Conservation (phyloP, 169 alveolate genomes). For the Cryptosporidium canis region DNA sequence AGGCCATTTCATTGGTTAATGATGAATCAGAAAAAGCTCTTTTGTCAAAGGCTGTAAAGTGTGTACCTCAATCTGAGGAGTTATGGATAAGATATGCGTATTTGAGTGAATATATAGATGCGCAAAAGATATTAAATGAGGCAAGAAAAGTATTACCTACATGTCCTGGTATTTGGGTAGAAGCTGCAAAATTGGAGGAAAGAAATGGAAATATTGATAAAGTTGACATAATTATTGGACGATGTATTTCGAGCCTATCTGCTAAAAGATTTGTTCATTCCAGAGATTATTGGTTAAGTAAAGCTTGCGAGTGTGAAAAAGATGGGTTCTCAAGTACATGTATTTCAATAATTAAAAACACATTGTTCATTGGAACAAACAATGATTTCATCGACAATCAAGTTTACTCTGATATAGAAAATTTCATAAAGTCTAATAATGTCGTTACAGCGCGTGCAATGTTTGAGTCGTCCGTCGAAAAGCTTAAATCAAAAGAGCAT, state of each 20-base stretch:
- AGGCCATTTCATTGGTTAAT: conserved; percentile 93
- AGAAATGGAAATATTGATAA: conserved; percentile 85
- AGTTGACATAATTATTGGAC: conserved; percentile 83
- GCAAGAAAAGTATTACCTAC: conserved; percentile 97
- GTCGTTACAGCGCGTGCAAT: conserved; percentile 89
- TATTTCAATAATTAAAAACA: conserved; percentile 86
- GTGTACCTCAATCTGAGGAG: conserved; percentile 96
- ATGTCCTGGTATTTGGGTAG: conserved; percentile 93
- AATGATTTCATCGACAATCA: conserved; percentile 79
- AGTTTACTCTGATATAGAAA: conserved; percentile 86
- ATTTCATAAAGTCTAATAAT: conserved; percentile 81
- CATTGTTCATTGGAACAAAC: conserved; percentile 81
- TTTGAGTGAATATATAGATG: conserved; percentile 95
- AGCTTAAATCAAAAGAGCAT: conserved; percentile 83
- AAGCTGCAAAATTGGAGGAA: conserved; percentile 98
- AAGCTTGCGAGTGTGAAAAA: conserved; percentile 91
- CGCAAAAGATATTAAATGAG: conserved; percentile 94
- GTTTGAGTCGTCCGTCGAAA: conserved; percentile 85
- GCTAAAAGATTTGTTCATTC: conserved; percentile 84
- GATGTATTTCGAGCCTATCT: conserved; percentile 87
- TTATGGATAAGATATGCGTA: conserved; percentile 98
- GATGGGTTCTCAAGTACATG: conserved; percentile 86
- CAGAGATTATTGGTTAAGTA: conserved; percentile 90
- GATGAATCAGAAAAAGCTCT: conserved; percentile 93
- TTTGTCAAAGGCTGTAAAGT: conserved; percentile 97